These are phyloP conservation scores for Ophiostoma sp. DNA, from an alignment of 2,329 filamentous ascomycete genomes.

Conservation along the genomic window DNA sequence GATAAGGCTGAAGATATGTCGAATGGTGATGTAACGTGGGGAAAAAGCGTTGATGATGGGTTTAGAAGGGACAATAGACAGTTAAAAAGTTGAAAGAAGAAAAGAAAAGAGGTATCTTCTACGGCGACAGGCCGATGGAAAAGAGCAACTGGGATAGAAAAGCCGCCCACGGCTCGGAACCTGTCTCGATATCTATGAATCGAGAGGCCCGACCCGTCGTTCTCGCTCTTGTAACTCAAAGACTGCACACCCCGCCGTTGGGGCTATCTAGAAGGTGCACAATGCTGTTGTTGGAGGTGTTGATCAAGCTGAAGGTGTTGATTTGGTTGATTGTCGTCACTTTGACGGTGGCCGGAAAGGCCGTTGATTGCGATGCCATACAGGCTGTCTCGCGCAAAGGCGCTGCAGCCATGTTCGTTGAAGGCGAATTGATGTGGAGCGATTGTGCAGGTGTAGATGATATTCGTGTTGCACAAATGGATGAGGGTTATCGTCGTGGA, in stretches of 20 bases:
- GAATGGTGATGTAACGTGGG: neutral
- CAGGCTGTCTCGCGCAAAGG: constrained; percentile 17
- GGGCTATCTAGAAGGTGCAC: constrained; percentile 45
- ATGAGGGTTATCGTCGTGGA: neutral
- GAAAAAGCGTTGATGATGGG: neutral
- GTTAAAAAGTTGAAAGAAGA: neutral
- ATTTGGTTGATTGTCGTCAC: constrained; percentile 19
- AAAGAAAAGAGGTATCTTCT: neutral
- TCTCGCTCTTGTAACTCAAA: constrained; percentile 39
- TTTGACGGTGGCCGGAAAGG: neutral
- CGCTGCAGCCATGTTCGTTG: constrained; percentile 23
- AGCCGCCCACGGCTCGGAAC: constrained; percentile 28
- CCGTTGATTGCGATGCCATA: constrained; percentile 11
- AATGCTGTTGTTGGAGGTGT: constrained; percentile 24
- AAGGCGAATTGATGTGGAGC: neutral
- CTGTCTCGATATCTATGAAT: constrained; percentile 29
- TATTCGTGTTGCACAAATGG: neutral
- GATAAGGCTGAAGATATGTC: neutral
- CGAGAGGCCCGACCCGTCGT: constrained; percentile 32
- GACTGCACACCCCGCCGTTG: constrained; percentile 51
- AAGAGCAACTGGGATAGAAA: constrained; percentile 10
- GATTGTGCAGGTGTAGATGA: neutral
- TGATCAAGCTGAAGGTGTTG: neutral
- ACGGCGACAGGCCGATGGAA: neutral
- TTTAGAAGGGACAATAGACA: neutral